Percentiles rank a stretch among this genome's conserved stretches.
Evolutionary conservation across 768 basidiomycete genomes (phyloP).

Genomic region (Kockovaella imperatae): DNA sequence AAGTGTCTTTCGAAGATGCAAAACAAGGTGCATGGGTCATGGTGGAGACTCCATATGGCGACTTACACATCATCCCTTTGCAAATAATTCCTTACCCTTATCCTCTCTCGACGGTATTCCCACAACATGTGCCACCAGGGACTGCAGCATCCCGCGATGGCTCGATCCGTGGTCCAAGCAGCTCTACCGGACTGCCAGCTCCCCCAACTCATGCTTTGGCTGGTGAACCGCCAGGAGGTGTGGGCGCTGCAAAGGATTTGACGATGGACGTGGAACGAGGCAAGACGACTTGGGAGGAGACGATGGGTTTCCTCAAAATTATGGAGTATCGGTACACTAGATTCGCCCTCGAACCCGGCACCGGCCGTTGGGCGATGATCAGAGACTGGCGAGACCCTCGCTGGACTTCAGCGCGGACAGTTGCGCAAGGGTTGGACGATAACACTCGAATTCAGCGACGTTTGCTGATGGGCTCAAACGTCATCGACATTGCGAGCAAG

Average conservation of each 20-base stretch:
- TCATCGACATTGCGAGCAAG: slow-evolving; percentile 85
- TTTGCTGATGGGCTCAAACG: slow-evolving; percentile 71
- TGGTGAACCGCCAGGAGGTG: slow-evolving; percentile 22
- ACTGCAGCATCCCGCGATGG: slow-evolving; percentile 16
- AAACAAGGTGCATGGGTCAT: slow-evolving; percentile 59
- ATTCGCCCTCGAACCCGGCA: slow-evolving; percentile 76
- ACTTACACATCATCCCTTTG: slow-evolving; percentile 68
- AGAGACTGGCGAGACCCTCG: slow-evolving; percentile 85
- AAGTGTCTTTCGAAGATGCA: slow-evolving; percentile 70
- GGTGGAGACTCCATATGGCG: slow-evolving; percentile 82
- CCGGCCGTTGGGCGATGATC: slow-evolving; percentile 71
- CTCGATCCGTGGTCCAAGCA: slow-evolving; percentile 11
- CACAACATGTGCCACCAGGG: slow-evolving; percentile 40
- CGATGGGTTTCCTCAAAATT: slow-evolving; percentile 52
- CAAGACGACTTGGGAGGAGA: slow-evolving; percentile 44
- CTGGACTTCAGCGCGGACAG: slow-evolving; percentile 58
- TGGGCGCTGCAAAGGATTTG: slow-evolving; percentile 43
- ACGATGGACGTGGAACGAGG: slow-evolving; percentile 43
- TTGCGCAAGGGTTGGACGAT: slow-evolving; percentile 60
- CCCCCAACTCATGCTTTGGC: slow-evolving; percentile 14
- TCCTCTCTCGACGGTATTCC: slow-evolving; percentile 71
- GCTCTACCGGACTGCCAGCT: slow-evolving; percentile 9
- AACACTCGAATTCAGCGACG: slow-evolving; percentile 57
- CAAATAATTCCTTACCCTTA: slow-evolving; percentile 65
- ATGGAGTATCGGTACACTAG: slow-evolving; percentile 90